Evolutionary conservation across 495 filamentous ascomycete genomes (phyloP), one percentile per base, ranked within the genome.

Genomic region (Bombardia bombarda): DNA sequence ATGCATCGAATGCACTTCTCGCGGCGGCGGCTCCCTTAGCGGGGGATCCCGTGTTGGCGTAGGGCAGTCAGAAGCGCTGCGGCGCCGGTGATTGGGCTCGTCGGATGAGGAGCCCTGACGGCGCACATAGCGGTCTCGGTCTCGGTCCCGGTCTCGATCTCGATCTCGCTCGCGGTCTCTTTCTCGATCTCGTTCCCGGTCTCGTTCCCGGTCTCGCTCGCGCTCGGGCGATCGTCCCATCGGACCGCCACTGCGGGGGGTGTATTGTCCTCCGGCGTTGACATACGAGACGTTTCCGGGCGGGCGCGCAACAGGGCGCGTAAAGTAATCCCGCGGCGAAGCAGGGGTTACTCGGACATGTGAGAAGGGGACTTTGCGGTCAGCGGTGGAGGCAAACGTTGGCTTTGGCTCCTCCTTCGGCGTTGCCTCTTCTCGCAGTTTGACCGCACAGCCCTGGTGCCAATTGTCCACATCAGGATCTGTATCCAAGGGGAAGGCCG

Each of bases 381-480:
- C 52, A 20, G 35, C 22, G 9, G 9, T 13, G 6, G 6, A 7
- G 26, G 9, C 26, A 16, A 43, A 55, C 5, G 40, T 50, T n/a
- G 50, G 32, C 36, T 49, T 57, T 7, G 54, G 45, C 13, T 61
- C 45, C 28, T 62, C 61, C 45, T 50, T 59, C 10, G 56, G 58
- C n/a, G 62, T 66, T 13, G 63, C 65, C 31, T 66, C 57, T 39
- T 65, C 64, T 8, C 69, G 65, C 22, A 86, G 58, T 47, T 70
- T 73, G 28, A 74, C 60, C 3, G 72, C 70, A 33, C 90, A 86
- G 4, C 68, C 67, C 47, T 88, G 78, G 55, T 97, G 87, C 92
- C 92, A 98, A 43, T 69, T 60, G 31, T 86, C 73, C 62, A 90
- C 92, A 16, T 85, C 84, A 9, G 67, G 57, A 55, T 97, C 90